Evolutionary conservation across 2,329 filamentous ascomycete genomes (phyloP), one percentile per base, ranked within the genome.

Genomic region (Bipolaris oryzae): DNA sequence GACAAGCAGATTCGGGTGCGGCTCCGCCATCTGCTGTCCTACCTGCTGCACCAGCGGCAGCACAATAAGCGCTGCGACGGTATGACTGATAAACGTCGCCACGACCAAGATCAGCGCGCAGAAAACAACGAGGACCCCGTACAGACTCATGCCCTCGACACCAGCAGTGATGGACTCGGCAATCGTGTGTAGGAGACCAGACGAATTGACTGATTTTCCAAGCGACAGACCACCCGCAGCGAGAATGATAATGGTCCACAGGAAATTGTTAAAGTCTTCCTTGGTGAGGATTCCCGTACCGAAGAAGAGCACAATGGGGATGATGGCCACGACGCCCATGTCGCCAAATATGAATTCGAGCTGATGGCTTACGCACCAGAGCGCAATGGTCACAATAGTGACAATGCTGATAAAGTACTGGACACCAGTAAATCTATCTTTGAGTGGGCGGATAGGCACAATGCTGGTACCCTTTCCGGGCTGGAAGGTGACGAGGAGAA

Each of bases 261-360:
- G 89, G 77, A 99, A 99, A 77, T 99, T 99, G 82, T 99, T 99
- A 75, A 99, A 99, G 78, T 99, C 95, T 78, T 98, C 95, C 78
- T 98, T 99, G 46, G 93, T 98, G 31, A 99, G 82, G 64, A 98
- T 94, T 10, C 95, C 95, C 1, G 92, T 93, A 52, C 95, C 95
- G 69, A 99, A 99, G 84, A 99, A 99, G 39, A 97, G 82, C 3
- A 96, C 90, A 49, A 99, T 89, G 5, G 95, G 95, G 58, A 99
- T 92, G 72, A 99, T 96, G 56, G 95, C 96, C 39, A 99, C 90
- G 50, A 99, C 93, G 50, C 95, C 95, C 95, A 99, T 99, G 73
- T 99, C 94, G 52, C 95, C 95, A 71, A 99, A 97, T 0, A 94
- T 79, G 59, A 84, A 79, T 71, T 98, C 92, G 7, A 99, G 84